Percentiles rank a stretch among this genome's conserved stretches.
Conservation (phyloP, 2,329 filamentous ascomycete species). For the Aspergillus pseudonomiae region DNA sequence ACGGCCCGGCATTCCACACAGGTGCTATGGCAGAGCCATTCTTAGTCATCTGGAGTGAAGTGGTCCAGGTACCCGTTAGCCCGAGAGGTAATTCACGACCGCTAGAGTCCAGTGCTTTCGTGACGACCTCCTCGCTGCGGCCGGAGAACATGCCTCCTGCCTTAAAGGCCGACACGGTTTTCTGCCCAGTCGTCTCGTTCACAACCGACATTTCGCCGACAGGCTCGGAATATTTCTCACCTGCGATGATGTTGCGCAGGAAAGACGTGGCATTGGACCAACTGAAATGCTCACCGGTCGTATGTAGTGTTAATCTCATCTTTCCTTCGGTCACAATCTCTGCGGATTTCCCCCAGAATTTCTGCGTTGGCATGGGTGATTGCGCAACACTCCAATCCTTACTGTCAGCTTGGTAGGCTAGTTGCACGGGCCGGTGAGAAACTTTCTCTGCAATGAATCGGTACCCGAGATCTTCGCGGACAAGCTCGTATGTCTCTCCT, state of each 20-base stretch:
- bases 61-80: constrained; percentile 83
- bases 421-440: constrained; percentile 84
- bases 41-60: constrained; percentile 67
- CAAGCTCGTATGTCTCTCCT: constrained; percentile 91
- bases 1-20: constrained; percentile 76
- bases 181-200: constrained; percentile 82
- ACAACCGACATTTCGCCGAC: constrained; percentile 84
- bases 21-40: constrained; percentile 64
- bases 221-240: constrained; percentile 97
- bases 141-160: constrained; percentile 97
- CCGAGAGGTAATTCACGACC: constrained; percentile 69
- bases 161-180: constrained; percentile 87
- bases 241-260: constrained; percentile 92
- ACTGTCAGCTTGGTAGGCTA: constrained; percentile 91
- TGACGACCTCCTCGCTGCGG: constrained; percentile 82
- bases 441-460: constrained; percentile 95
- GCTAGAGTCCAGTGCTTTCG: constrained; percentile 70
- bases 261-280: constrained; percentile 90
- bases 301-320: constrained; percentile 75
- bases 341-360: constrained; percentile 97
- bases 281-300: constrained; percentile 78
- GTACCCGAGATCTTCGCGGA: constrained; percentile 84
- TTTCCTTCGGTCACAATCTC: constrained; percentile 93
- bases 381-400: constrained; percentile 84
- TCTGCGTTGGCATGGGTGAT: constrained; percentile 84